A percentile compares a stretch with the other conserved stretches of the same genome.
Evolutionary conservation across 2,329 filamentous ascomycete species (phyloP).

Genomic region (Periconia sp.): DNA sequence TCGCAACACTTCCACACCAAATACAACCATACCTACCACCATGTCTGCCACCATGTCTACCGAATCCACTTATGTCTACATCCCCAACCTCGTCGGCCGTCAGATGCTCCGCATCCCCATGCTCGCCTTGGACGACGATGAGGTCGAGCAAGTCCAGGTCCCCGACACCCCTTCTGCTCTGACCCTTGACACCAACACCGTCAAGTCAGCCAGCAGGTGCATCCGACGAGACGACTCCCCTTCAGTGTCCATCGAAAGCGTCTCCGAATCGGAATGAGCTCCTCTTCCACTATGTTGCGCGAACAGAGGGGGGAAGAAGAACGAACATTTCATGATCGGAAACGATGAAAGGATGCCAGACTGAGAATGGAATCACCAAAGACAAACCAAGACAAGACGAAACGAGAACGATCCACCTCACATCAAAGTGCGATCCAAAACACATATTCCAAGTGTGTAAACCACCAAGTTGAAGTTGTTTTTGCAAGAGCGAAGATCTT

Average conservation of each 20-base stretch:
- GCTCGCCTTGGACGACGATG: constrained; percentile 19
- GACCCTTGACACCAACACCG: constrained; percentile 13
- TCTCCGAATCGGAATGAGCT: constrained; percentile 20
- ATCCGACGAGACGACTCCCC: constrained; percentile 26
- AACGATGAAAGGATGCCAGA: no score
- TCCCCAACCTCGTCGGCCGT: constrained; percentile 41
- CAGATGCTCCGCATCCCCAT: constrained; percentile 41
- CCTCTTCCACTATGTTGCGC: background rate
- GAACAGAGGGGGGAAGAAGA: background rate
- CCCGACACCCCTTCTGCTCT: constrained; percentile 15
- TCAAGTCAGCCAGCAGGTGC: constrained; percentile 2
- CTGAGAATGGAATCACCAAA: no score
- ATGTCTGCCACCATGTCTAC: constrained; percentile 25
- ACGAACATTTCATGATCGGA: no score
- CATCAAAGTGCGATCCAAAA: no score
- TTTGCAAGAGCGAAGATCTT: no score
- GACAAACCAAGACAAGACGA: no score
- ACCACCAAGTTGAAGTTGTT: no score
- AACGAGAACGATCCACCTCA: no score
- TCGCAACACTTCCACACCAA: constrained; percentile 1
- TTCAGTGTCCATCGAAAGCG: constrained; percentile 30
- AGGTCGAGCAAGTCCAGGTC: constrained; percentile 19
- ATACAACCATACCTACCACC: background rate
- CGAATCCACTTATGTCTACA: constrained; percentile 37
- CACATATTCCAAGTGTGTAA: no score